Evolutionary conservation across 2,329 filamentous ascomycete species (phyloP), one percentile per base, ranked within the genome.

Genomic region (Fusarium papillatum): DNA sequence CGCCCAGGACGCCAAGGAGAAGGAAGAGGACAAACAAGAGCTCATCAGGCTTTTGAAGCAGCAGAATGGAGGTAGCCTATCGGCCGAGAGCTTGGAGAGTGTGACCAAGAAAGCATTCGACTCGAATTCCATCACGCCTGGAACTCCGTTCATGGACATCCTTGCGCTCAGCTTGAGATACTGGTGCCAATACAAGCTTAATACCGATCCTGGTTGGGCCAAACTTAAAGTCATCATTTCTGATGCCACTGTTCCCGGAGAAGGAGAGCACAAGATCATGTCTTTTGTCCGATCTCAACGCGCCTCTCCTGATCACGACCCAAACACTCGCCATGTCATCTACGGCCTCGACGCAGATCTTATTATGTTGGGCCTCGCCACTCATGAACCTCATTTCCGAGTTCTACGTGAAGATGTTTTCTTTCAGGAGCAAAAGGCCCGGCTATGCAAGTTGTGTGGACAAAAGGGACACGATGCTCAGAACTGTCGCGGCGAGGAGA

Each of bases 261-360:
- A 99, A 86, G 97, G 97, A 83, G 97, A 99, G 86, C 97, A 99
- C 85, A 99, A 99, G 85, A 98, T 99, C 82, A 99, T 99, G 97
- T 93, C 97, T 78, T 99, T 98, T 83, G 92, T 99, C 77, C 93
- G 97, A 80, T 98, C 96, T 43, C 97, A 99, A 85, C 93, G 97
- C 80, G 92, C 94, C 62, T 97, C 95, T 65, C 93, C 96, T 7
- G 93, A 97, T 76, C 95, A 99, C 84, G 93, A 99, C 81, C 97
- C 97, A 29, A 98, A 99, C 83, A 98, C 97, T 26, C 94, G 95
- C 72, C 97, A 99, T 86, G 97, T 99, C 80, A 98, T 99, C 74
- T 99, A 99, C 82, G 97, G 97, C 62, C 89, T 99, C 77, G 97
- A 99, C 87, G 97, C 97, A 71, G 97, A 99, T 89, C 88, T 99